Percentiles rank a stretch among this genome's conserved stretches.
Evolutionary conservation across 306 rosid species (phyloP).

Genomic region (Rubus parviflorus): DNA sequence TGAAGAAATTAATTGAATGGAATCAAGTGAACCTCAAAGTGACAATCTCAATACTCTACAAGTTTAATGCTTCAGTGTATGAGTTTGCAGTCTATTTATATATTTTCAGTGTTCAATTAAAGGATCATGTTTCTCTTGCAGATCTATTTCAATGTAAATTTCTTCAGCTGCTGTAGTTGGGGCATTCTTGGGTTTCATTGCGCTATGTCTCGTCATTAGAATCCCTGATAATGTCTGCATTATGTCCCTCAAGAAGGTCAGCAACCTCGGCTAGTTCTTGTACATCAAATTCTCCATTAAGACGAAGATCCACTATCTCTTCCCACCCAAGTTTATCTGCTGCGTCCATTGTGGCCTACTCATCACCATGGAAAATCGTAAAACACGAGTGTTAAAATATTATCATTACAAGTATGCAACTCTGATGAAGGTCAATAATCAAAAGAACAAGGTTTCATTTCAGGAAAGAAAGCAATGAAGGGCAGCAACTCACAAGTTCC

Average conservation of each 20-base stretch:
- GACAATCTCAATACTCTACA: background rate
- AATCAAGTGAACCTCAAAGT: background rate
- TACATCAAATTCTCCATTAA: constrained; percentile 2
- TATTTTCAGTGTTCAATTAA: constrained; percentile 13
- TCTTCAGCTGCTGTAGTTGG: constrained; percentile 13
- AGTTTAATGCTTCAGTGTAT: background rate
- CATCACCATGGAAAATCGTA: background rate
- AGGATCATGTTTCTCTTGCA: background rate
- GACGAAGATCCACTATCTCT: constrained; percentile 13
- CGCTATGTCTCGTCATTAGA: background rate
- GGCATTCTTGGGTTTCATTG: background rate
- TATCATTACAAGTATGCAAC: background rate
- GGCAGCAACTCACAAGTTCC: constrained; percentile 12
- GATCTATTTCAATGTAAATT: constrained; percentile 8
- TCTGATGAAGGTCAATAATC: background rate
- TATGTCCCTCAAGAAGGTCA: constrained; percentile 17
- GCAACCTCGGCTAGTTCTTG: constrained; percentile 10
- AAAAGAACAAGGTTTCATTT: background rate
- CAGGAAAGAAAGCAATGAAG: background rate
- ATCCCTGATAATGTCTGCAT: constrained; percentile 6
- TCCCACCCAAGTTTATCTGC: constrained; percentile 12
- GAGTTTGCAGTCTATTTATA: background rate
- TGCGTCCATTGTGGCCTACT: constrained; percentile 5
- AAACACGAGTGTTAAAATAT: background rate
- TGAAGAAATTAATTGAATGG: background rate